Base-by-base conservation (phyloP, 306 rosid genomes). In the Gleditsia sinensis region DNA sequence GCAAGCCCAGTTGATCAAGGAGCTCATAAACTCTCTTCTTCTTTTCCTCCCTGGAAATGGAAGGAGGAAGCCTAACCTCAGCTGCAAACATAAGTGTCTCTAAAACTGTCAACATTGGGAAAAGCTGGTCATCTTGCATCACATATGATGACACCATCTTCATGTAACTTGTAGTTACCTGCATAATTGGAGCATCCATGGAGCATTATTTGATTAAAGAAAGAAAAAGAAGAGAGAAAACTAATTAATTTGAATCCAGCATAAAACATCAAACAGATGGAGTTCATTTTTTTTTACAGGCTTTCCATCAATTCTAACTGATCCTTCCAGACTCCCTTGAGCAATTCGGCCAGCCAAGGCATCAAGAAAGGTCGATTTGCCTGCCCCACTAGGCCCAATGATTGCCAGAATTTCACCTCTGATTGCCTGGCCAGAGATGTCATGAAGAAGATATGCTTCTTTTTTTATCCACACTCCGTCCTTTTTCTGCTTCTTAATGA, bases 361-460 rank as follows among this genome's bases (percentile, higher is more conserved):
- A 76, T 91, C 98, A 1, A 91, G 98, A 78, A 91, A 89, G 1
- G 98, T 93, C n/a, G 98, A 91, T 83, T 93, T 93, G 2, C 98
- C 98, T 12, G 98, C 98, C 69, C 98, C 98, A 83, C 98, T 93
- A 3, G 97, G 98, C 43, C 96, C 98, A 74, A 93, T 78, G 83
- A 93, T 89, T 19, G 98, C 98, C 96, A 89, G 85, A 43, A 93
- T 54, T 78, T 93, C 91, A 48, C 97, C 91, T 68, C 83, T 69
- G 9, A 80, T 28, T 6, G 96, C 97, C 61, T 91, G 96, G 49
- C 98, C 97, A 20, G 96, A 80, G 74, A 94, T 89, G 79, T 89
- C 90, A 81, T 94, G 83, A 7, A 93, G 93, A 68, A 93, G 97
- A 72, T 82, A 84, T 33, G 93, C 81, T 74, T 91, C 86, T 80